Evolutionary conservation across 768 basidiomycete genomes (phyloP).

Genomic region (Psilocybe cyanescens): DNA sequence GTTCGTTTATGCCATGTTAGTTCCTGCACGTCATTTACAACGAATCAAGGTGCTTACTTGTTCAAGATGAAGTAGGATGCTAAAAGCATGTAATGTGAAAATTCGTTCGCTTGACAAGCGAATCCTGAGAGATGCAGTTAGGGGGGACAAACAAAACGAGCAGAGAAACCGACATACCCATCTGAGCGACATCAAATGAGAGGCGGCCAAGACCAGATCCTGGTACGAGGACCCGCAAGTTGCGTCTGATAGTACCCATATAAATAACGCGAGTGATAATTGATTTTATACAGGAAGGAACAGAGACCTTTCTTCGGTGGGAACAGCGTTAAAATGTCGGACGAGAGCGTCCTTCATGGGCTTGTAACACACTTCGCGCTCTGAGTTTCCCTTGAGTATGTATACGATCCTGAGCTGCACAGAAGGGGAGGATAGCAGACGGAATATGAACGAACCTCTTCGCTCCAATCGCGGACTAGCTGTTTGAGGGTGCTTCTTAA

Average conservation of each 20-base stretch:
- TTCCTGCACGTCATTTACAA: background rate
- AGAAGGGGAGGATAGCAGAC: background rate
- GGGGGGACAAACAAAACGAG: background rate
- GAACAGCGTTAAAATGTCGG: conserved; percentile 60
- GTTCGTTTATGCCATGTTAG: background rate
- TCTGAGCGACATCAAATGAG: conserved; percentile 84
- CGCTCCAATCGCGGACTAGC: conserved; percentile 93
- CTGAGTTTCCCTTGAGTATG: conserved; percentile 61
- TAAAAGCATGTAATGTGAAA: conserved; percentile 94
- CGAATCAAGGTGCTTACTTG: conserved; percentile 48
- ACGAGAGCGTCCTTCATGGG: conserved; percentile 83
- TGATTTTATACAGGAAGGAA: conserved; percentile 6
- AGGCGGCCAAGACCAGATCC: conserved; percentile 90
- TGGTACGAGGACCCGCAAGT: conserved; percentile 81
- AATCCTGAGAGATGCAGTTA: conserved; percentile 62
- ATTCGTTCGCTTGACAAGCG: conserved; percentile 92
- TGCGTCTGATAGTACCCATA: conserved; percentile 40
- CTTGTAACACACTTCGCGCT: conserved; percentile 79
- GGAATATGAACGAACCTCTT: conserved; percentile 52
- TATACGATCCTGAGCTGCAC: background rate
- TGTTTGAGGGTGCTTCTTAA: conserved; percentile 91
- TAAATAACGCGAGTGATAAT: conserved; percentile 6
- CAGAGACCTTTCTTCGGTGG: conserved; percentile 55
- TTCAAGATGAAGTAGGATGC: conserved; percentile 90
- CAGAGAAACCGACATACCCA: conserved; percentile 53